Conservation (phyloP, 2,329 filamentous ascomycete species). For the Sporothrix protearum region DNA sequence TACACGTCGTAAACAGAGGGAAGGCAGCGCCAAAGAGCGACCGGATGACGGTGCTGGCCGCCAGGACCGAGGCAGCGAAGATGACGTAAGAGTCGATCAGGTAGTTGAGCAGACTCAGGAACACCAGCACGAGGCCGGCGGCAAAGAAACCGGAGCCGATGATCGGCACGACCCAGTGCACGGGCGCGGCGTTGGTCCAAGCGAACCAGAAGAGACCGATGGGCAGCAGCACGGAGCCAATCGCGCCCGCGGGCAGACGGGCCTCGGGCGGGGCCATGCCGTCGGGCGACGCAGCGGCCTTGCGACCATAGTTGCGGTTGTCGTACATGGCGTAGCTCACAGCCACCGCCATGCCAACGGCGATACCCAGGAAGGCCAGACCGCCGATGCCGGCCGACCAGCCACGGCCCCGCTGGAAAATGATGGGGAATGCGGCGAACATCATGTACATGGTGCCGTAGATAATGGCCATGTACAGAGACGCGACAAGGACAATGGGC, state of each 20-base stretch:
- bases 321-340: slow-evolving; percentile 54
- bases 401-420: slow-evolving; percentile 58
- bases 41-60: slow-evolving; percentile 67
- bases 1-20: slow-evolving; percentile 62
- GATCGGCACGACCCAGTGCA: slow-evolving; percentile 39
- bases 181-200: slow-evolving; percentile 55
- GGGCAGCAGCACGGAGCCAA: slow-evolving; percentile 61
- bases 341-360: slow-evolving; percentile 61
- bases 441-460: slow-evolving; percentile 58
- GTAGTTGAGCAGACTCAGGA: slow-evolving; percentile 64
- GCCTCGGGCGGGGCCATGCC: slow-evolving; percentile 64
- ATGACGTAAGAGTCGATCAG: slow-evolving; percentile 69
- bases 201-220: slow-evolving; percentile 65
- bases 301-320: slow-evolving; percentile 51
- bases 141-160: slow-evolving; percentile 41
- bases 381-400: slow-evolving; percentile 60
- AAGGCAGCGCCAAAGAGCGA: slow-evolving; percentile 70
- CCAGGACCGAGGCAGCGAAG: slow-evolving; percentile 71
- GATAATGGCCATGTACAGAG: slow-evolving; percentile 63
- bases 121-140: slow-evolving; percentile 56
- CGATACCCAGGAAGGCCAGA: slow-evolving; percentile 65
- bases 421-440: slow-evolving; percentile 61
- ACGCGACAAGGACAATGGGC: slow-evolving; percentile 64
- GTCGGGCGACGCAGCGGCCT: slow-evolving; percentile 41
- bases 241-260: slow-evolving; percentile 57